These are phyloP conservation scores for Cenchrus purpureus DNA, from an alignment of 176 grass and related monocot genomes.

Conservation along the genomic window DNA sequence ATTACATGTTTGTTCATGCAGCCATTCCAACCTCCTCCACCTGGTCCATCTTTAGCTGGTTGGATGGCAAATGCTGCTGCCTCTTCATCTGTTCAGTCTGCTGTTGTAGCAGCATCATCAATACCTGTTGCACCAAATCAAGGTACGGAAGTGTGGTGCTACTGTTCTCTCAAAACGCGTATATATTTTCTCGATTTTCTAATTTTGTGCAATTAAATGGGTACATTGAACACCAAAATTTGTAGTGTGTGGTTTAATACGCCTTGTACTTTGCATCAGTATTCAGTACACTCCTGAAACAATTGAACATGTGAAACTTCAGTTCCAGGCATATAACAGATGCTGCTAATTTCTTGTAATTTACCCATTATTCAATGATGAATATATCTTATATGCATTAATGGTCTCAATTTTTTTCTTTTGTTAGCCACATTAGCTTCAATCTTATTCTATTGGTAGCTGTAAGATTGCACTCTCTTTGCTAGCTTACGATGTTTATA, in stretches of 20 bases:
- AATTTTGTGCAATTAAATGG: not conserved
- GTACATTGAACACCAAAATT: constrained; percentile 10
- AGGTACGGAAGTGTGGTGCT: constrained; percentile 53
- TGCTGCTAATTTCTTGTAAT: not conserved
- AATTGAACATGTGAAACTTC: not conserved
- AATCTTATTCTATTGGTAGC: not conserved
- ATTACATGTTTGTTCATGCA: constrained; percentile 38
- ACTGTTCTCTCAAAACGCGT: constrained; percentile 9
- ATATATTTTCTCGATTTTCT: not conserved
- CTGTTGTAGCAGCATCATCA: constrained; percentile 73
- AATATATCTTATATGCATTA: not conserved
- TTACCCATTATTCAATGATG: not conserved
- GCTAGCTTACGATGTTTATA: constrained; percentile 4
- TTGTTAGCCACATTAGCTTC: not conserved
- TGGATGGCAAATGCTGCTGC: constrained; percentile 84
- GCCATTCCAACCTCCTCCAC: constrained; percentile 75
- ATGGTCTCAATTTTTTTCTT: not conserved
- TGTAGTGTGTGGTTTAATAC: constrained; percentile 17
- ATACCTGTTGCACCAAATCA: constrained; percentile 84
- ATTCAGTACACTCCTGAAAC: not conserved
- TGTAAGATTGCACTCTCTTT: not conserved
- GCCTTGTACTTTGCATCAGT: constrained; percentile 17
- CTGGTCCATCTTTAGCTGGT: constrained; percentile 87
- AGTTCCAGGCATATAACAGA: not conserved
- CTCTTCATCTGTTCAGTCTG: constrained; percentile 82